Evolutionary conservation across 192 early-diverging fungal species (phyloP), one percentile per base, ranked within the genome.

Genomic region (Linnemannia exigua): DNA sequence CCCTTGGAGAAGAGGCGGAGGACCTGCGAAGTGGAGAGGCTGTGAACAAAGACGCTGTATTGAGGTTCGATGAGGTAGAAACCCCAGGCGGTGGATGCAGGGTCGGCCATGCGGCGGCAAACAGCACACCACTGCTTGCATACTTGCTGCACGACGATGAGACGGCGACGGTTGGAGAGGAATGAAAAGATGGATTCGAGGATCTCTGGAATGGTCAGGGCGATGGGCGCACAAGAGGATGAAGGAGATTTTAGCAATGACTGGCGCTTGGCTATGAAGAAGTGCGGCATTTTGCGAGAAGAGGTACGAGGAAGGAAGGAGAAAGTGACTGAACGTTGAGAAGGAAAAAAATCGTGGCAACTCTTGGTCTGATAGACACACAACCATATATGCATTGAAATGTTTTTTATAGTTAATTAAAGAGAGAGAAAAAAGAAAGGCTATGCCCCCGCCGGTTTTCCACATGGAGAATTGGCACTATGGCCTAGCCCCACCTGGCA

Each of bases 401-500:
- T n/a, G 4, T 63, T 63, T 63, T 2, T 28, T 31, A 28, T 63
- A n/a, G n/a, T n/a, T n/a, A n/a, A n/a, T n/a, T n/a, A n/a, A n/a
- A n/a, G n/a, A n/a, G 28, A 31, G 31, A 2, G 28, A 31, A 31
- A 15, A 4, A 31, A 63, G 28, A 31, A 52, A 74, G 58, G 51
- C 69, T 86, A 80, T 86, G 74, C 84, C 84, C 41, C 69, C 78
- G 84, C 77, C 84, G 84, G 84, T 86, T 86, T 86, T 86, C 84
- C 84, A 86, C 84, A 86, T 70, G 79, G 71, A 86, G 84, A 46
- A 86, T 86, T 72, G 84, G 84, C 84, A 50, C 44, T 86, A 86
- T 86, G 78, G 84, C 84, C 84, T 86, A 77, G 79, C 84, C 79
- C 84, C 84, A 86, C 84, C 84, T 86, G 84, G 84, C 84, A 86